These are phyloP conservation scores for Globisporangium irregulare DNA, from an alignment of 352 stramenopile genomes.

Conservation along the genomic window DNA sequence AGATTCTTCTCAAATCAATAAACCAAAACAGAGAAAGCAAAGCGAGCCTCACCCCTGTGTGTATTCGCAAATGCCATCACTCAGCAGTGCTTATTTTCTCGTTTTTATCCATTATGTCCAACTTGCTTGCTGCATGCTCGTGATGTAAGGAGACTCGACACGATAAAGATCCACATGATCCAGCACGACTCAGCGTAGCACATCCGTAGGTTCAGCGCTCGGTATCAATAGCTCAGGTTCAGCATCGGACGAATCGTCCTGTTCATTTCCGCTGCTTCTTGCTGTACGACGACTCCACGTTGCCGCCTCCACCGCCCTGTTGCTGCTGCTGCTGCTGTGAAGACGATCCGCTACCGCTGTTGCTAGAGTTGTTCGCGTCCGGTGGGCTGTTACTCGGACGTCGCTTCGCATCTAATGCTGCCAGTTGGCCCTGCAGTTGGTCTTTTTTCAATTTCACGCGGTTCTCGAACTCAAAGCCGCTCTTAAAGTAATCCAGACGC, in stretches of 20 bases:
- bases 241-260: not conserved
- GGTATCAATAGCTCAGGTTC: not conserved
- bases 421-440: slow-evolving; percentile 81
- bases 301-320: slow-evolving; percentile 15
- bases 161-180: not conserved
- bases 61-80: slow-evolving; percentile 5
- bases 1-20: not conserved
- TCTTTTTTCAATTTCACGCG: slow-evolving; percentile 89
- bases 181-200: not conserved
- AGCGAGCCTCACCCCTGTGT: not conserved
- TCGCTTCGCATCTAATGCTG: slow-evolving; percentile 75
- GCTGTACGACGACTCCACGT: slow-evolving; percentile 30
- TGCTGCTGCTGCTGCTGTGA: slow-evolving; percentile 15
- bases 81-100: slow-evolving; percentile 8
- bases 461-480: slow-evolving; percentile 89
- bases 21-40: not conserved
- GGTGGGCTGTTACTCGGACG: slow-evolving; percentile 37
- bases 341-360: slow-evolving; percentile 29
- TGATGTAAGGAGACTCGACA: not conserved
- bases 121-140: not conserved
- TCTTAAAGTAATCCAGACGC: slow-evolving; percentile 90
- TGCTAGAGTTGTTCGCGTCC: slow-evolving; percentile 29
- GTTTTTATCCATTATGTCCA: slow-evolving; percentile 2
- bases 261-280: slow-evolving; percentile 62
- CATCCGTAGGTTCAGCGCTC: not conserved